A percentile compares a stretch with the other conserved stretches of the same genome.
These are phyloP conservation scores for Thozetella sp. DNA, from an alignment of 495 filamentous ascomycete genomes.

Conservation along the genomic window DNA sequence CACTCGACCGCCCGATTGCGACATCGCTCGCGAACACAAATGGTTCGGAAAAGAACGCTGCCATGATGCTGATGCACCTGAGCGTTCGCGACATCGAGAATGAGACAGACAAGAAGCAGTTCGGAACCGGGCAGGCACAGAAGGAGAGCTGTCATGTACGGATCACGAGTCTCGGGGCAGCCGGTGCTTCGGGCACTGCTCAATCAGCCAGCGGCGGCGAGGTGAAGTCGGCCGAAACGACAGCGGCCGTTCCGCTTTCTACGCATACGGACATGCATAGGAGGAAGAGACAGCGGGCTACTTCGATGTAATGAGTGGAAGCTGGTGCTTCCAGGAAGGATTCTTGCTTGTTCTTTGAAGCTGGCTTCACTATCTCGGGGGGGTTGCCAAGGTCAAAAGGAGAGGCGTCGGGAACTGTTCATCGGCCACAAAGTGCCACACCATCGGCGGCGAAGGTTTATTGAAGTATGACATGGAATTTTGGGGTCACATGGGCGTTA, in stretches of 20 bases:
- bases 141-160: neutral
- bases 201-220: neutral
- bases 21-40: neutral
- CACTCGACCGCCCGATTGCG: neutral
- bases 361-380: too few species aligned
- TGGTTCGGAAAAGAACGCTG: slow-evolving; percentile 54
- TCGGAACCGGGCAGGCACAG: slow-evolving; percentile 12
- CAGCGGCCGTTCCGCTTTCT: slow-evolving; percentile 11
- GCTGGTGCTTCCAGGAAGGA: neutral
- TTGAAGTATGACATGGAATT: too few species aligned
- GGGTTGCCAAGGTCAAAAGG: too few species aligned
- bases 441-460: too few species aligned
- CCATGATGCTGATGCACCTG: slow-evolving; percentile 57
- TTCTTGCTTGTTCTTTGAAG: slow-evolving; percentile 5
- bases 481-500: too few species aligned
- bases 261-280: slow-evolving; percentile 4
- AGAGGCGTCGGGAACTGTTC: too few species aligned
- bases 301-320: slow-evolving; percentile 29
- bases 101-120: slow-evolving; percentile 6
- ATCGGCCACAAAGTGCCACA: too few species aligned
- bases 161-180: neutral
- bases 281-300: slow-evolving; percentile 36
- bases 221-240: slow-evolving; percentile 8
- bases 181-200: too few species aligned
- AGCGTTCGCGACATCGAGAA: slow-evolving; percentile 43